Conservation (phyloP, 768 basidiomycete genomes). For the Trametes maxima region DNA sequence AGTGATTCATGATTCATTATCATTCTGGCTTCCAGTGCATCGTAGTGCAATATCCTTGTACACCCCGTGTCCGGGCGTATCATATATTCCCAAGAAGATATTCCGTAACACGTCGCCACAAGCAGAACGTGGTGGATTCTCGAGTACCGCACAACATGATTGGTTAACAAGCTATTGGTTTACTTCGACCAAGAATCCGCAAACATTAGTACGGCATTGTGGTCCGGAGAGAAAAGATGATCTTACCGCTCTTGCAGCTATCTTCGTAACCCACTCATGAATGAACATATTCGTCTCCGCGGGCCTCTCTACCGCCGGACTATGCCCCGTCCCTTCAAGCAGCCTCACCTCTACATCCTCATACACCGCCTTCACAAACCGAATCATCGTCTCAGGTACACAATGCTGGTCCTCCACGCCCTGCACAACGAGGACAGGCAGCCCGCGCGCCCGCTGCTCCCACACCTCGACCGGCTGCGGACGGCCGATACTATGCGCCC, state of each 20-base stretch:
- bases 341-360: slow-evolving; percentile 18
- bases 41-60: too few relatives aligned
- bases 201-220: too few relatives aligned
- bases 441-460: slow-evolving; percentile 15
- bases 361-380: slow-evolving; percentile 10
- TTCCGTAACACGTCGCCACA: too few relatives aligned
- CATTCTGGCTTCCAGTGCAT: too few relatives aligned
- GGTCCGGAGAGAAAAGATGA: too few relatives aligned
- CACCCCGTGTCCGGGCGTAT: too few relatives aligned
- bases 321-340: slow-evolving; percentile 23
- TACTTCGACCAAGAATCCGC: too few relatives aligned
- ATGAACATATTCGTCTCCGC: slow-evolving; percentile 14
- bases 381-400: slow-evolving; percentile 7
- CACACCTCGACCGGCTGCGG: slow-evolving; percentile 21
- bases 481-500: slow-evolving; percentile 12
- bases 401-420: slow-evolving; percentile 24
- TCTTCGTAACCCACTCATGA: slow-evolving; percentile 19
- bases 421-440: slow-evolving; percentile 27
- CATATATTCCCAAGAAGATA: too few relatives aligned
- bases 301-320: slow-evolving; percentile 19
- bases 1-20: too few relatives aligned
- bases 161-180: too few relatives aligned
- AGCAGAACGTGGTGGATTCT: too few relatives aligned
- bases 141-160: too few relatives aligned
- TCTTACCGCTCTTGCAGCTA: slow-evolving; percentile 1